Base-by-base conservation (phyloP, 2,329 filamentous ascomycete genomes). In the Lachnellula suecica region DNA sequence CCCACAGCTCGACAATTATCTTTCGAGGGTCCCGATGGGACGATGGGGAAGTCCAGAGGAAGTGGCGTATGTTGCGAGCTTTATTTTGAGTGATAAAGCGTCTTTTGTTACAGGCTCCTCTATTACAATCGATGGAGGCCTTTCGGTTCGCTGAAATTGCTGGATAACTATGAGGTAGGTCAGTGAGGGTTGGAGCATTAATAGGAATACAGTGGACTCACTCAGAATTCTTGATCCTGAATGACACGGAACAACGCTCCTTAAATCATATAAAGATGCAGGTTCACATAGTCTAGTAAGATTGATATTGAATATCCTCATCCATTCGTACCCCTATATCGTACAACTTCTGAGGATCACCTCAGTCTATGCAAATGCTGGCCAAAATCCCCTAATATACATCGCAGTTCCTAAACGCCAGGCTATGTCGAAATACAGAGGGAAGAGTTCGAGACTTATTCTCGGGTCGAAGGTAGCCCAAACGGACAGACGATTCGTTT, bases 361-460 rank as follows among this genome's bases (percentile, higher is more conserved):
- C 51, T 48, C 49, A 46, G 57, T 53, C 57, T 47, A 62, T 61
- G 52, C 49, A 58, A 58, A 61, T 62, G 58, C 55, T 50, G 53
- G 53, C 52, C 56, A 52, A 34, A n/a, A 52, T 43, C 48, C 52
- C 49, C 29, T 37, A 56, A 54, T 54, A 59, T 62, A 63, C 55
- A 63, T 54, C 59, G 56, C 52, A 62, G 44, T 51, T 59, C 57
- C 63, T 47, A 63, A 66, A 67, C 65, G 62, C 65, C 65, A 55
- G 59, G 65, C 65, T 67, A 67, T 66, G 63, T 61, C 47, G 48
- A 60, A 40, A 62, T 60, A 61, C 59, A 65, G 63, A 66, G 63
- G 58, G 65, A 66, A 67, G 63, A 66, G 65, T 66, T 65, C 49
- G 54, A 59, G 48, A 52, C 49, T 35, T 44, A 38, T 54, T 50